Base-by-base conservation (phyloP, 2,329 filamentous ascomycete genomes). In the Eutypa lata region DNA sequence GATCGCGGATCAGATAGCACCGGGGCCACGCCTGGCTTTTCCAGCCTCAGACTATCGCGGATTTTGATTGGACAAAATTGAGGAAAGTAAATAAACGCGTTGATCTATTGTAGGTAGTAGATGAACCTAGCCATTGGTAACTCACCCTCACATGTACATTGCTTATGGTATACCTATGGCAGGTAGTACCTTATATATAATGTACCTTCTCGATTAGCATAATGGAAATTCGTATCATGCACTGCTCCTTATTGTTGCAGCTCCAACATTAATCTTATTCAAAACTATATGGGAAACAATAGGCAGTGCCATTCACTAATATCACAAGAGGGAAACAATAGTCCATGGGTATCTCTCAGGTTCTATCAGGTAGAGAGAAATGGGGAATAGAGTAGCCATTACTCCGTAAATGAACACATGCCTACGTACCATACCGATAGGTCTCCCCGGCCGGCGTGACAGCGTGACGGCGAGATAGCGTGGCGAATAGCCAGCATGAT, bases 11-110 rank as follows among this genome's bases (percentile, higher is more conserved):
- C 35, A 38, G 35, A 38, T 38, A 38, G n/a, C 35, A 38, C 16
- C 13, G 21, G 21, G 22, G 22, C 22, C 21, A 45, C 21, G 22
- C 22, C 7, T 5, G 13, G 42, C 14, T 22, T 21, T n/a, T 11
- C 10, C 19, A 28, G 42, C 42, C 35, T 38, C 35, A 38, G 35
- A 38, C 7, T 16, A 38, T 38, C 35, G n/a, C 7, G 22, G 7
- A 14, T 13, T 45, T 19, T 45, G 21, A 45, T 28, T 45, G 42
- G 42, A 7, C 5, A 16, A 13, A 28, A 28, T 24, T 26, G 13
- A 3, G 22, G 42, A 45, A 45, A 45, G 42, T 45, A 45, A 45
- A 45, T 45, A 45, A 26, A 45, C 42, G 21, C 42, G 42, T 42
- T 42, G 38, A 42, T 10, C 38, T 42, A 42, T 13, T n/a, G n/a